Evolutionary conservation across 352 stramenopile species (phyloP).

Genomic region (Lagenidium sp.): DNA sequence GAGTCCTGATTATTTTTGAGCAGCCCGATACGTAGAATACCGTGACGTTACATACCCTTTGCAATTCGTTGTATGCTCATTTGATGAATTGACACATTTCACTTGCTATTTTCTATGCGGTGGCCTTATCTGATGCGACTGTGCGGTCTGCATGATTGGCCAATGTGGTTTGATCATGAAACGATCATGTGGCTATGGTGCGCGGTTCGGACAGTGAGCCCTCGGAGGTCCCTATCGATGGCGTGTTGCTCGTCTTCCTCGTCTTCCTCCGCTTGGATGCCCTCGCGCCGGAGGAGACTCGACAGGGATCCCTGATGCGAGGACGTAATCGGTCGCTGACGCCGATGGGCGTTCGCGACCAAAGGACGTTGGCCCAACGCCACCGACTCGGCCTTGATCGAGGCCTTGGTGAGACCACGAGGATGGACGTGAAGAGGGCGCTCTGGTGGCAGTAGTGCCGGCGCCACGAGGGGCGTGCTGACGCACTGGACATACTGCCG

Average conservation of each 20-base stretch:
- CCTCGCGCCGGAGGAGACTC: constrained; percentile 10
- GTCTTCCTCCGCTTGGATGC: constrained; percentile 11
- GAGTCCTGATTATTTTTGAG: too few species aligned
- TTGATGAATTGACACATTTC: not conserved
- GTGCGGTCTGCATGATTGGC: too few species aligned
- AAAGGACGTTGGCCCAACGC: not conserved
- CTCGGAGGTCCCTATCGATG: constrained; percentile 13
- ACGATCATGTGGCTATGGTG: too few species aligned
- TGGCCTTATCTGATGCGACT: not conserved
- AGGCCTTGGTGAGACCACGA: not conserved
- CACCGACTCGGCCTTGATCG: not conserved
- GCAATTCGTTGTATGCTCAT: too few species aligned
- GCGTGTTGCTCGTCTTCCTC: constrained; percentile 4
- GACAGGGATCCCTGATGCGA: constrained; percentile 11
- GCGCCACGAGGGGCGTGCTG: constrained; percentile 6
- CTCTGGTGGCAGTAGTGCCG: too few species aligned
- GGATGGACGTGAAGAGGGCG: not conserved
- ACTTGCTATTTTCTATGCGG: not conserved
- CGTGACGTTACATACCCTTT: not conserved
- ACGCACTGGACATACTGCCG: constrained; percentile 11
- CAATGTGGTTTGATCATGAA: constrained; percentile 9
- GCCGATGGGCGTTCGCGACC: not conserved
- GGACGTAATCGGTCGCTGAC: not conserved
- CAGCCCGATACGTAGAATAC: not conserved
- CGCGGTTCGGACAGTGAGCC: constrained; percentile 9